Evolutionary conservation across 345 rosid genomes (phyloP).

Genomic region (Schrenkiella parvula): DNA sequence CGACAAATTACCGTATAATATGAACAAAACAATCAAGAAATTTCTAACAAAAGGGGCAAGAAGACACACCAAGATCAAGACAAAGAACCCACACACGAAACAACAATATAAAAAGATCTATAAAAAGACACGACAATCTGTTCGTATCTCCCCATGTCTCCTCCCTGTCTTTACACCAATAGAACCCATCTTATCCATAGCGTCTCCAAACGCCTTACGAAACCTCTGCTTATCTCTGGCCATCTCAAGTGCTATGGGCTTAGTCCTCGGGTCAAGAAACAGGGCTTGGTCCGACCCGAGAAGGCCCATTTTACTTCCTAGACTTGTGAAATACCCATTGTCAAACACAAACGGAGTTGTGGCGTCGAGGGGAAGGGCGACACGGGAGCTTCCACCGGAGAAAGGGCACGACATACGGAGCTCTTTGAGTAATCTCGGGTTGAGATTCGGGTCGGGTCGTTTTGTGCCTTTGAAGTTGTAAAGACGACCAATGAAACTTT

Average conservation of each 20-base stretch:
- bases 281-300: constrained; percentile 64
- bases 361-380: constrained; percentile 62
- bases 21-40: constrained; percentile 2
- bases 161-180: constrained; percentile 70
- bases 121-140: constrained; percentile 48
- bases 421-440: constrained; percentile 63
- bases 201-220: constrained; percentile 56
- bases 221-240: constrained; percentile 52
- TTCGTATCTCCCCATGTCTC: constrained; percentile 70
- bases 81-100: not conserved
- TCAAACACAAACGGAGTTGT: constrained; percentile 76
- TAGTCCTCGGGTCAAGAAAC: constrained; percentile 56
- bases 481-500: constrained; percentile 51
- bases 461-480: constrained; percentile 55
- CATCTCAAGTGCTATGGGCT: constrained; percentile 45
- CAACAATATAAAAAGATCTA: constrained; percentile 12
- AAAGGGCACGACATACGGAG: constrained; percentile 66
- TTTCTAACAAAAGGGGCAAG: not conserved
- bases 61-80: not conserved
- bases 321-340: constrained; percentile 54
- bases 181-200: constrained; percentile 85
- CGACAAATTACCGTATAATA: not conserved
- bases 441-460: constrained; percentile 54
- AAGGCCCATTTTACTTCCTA: constrained; percentile 57
- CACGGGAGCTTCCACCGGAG: constrained; percentile 44